Conservation (phyloP, 2,329 filamentous ascomycete species). For the Fusarium staphyleae region DNA sequence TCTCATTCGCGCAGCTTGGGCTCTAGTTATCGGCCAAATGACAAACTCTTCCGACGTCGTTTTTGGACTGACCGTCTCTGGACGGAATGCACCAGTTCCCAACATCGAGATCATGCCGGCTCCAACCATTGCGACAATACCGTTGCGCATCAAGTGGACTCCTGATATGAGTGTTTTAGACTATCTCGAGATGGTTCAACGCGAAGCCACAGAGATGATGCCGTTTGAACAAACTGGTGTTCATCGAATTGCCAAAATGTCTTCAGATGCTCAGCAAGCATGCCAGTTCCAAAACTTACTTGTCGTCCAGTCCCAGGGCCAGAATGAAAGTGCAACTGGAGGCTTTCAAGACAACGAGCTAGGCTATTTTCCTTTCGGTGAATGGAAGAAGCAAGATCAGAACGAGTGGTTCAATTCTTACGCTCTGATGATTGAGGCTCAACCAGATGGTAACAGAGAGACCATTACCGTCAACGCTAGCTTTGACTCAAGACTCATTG, state of each 20-base stretch:
- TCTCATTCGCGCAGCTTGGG: conserved; percentile 53
- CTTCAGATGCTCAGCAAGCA: not conserved
- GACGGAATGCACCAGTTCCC: conserved; percentile 41
- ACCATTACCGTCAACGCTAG: not conserved
- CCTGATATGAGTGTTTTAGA: not conserved
- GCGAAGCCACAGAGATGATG: not conserved
- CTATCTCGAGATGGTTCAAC: not conserved
- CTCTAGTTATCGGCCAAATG: conserved; percentile 54
- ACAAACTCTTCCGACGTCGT: conserved; percentile 51
- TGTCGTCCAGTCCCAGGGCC: not conserved
- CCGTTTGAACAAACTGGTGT: not conserved
- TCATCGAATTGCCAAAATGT: not conserved
- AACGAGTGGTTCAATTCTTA: not conserved
- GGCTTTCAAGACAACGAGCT: not conserved
- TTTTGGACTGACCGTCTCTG: conserved; percentile 53
- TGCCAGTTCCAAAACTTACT: not conserved
- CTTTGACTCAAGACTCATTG: not conserved
- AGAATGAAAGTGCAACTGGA: not conserved
- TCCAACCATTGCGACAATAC: conserved; percentile 6
- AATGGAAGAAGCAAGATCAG: not conserved
- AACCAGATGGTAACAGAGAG: not conserved
- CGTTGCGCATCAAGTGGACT: not conserved
- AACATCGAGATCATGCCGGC: conserved; percentile 31
- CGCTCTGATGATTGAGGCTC: not conserved
- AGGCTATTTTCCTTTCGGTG: not conserved